phyloP scores from a whole-genome alignment of 306 rosid species.

The Carpinus viminea region DNA sequence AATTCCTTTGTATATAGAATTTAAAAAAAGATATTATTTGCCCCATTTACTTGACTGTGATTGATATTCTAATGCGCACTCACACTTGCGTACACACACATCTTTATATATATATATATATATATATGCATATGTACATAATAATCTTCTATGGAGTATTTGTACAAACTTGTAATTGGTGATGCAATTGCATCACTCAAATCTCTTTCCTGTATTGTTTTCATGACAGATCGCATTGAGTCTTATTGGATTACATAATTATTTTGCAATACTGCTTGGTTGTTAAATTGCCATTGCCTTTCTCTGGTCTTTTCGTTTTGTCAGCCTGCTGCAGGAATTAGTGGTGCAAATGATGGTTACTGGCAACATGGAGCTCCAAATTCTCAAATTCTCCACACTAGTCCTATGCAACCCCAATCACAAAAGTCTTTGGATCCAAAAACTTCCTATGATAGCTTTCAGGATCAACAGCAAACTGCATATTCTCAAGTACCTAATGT shows the following conservation, averaged over 20 bases:
- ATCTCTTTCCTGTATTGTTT: neutral
- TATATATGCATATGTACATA: neutral
- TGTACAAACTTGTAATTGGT: neutral
- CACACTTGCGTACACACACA: neutral
- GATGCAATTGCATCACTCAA: neutral
- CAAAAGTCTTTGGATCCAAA: constrained; percentile 83
- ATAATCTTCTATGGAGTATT: neutral
- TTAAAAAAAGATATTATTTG: constrained; percentile 19
- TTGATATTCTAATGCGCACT: neutral
- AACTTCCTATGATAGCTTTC: constrained; percentile 85
- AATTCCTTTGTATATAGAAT: constrained; percentile 31
- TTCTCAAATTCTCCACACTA: constrained; percentile 70
- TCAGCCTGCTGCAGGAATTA: constrained; percentile 82
- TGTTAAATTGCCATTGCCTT: constrained; percentile 34
- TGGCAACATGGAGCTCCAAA: constrained; percentile 81
- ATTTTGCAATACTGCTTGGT: constrained; percentile 24
- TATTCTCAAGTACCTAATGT: constrained; percentile 56
- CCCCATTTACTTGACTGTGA: neutral
- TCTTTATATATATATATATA: neutral
- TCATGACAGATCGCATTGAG: neutral
- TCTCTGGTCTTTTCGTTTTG: constrained; percentile 42
- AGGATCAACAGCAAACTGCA: constrained; percentile 72
- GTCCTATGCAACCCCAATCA: constrained; percentile 70
- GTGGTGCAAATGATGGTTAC: constrained; percentile 84
- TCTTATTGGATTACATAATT: constrained; percentile 30